phyloP scores from a whole-genome alignment of 2,329 filamentous ascomycete species.

The Beauveria sp. region DNA sequence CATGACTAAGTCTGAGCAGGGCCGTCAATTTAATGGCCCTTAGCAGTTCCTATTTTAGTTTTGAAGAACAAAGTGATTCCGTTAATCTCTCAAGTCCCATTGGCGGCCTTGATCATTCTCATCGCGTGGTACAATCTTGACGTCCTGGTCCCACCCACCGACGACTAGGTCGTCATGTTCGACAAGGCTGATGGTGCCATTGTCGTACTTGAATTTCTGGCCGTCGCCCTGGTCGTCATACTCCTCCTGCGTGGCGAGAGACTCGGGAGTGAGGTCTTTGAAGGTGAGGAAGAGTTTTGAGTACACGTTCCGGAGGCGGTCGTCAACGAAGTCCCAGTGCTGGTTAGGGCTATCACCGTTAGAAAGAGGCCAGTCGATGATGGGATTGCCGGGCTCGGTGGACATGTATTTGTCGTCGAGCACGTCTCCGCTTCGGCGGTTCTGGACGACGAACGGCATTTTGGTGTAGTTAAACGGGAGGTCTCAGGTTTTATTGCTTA shows the following conservation, averaged over 20 bases:
- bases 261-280: not conserved
- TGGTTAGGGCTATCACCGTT: not conserved
- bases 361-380: too few species aligned
- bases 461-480: not conserved
- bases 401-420: not conserved
- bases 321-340: fast-evolving
- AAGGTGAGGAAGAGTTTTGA: not conserved
- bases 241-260: not conserved
- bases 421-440: too few species aligned
- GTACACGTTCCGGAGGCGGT: not conserved
- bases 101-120: not conserved
- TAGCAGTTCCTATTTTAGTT: too few species aligned
- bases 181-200: not conserved
- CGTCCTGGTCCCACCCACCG: not conserved
- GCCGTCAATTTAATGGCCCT: too few species aligned
- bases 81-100: not conserved
- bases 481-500: too few species aligned
- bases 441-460: not conserved
- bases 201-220: not conserved
- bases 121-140: not conserved
- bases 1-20: too few species aligned
- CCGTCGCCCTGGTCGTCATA: not conserved
- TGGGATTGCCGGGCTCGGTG: not conserved
- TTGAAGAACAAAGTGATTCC: too few species aligned
- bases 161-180: not conserved